Evolutionary conservation across 2,329 filamentous ascomycete genomes (phyloP).

Genomic region (Verticillium longisporum): DNA sequence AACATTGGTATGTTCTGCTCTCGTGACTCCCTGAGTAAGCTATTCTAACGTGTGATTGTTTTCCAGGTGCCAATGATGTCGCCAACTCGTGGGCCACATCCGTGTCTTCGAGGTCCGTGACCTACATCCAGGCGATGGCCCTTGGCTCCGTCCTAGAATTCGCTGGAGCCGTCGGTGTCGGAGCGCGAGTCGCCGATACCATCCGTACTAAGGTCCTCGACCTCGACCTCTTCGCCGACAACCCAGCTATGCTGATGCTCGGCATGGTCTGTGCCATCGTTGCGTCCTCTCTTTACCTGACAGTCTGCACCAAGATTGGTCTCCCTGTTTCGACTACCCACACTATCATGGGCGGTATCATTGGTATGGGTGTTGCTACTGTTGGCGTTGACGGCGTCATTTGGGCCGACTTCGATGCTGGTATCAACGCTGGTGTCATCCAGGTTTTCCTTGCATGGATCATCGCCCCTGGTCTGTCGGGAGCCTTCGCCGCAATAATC

Average conservation of each 20-base stretch:
- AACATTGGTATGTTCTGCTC: conserved; percentile 44
- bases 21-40: not conserved
- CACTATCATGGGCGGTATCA: conserved; percentile 34
- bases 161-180: conserved; percentile 39
- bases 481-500: conserved; percentile 33
- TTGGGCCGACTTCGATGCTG: conserved; percentile 25
- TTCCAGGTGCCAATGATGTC: conserved; percentile 40
- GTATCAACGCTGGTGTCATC: conserved; percentile 28
- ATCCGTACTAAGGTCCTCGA: conserved; percentile 40
- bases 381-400: conserved; percentile 30
- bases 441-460: conserved; percentile 40
- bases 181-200: conserved; percentile 36
- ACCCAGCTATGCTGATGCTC: conserved; percentile 33
- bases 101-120: conserved; percentile 53
- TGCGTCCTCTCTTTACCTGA: conserved; percentile 32
- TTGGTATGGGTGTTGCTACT: conserved; percentile 37
- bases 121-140: conserved; percentile 39
- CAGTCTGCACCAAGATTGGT: conserved; percentile 26
- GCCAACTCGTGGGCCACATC: conserved; percentile 57
- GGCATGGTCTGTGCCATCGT: conserved; percentile 31
- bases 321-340: conserved; percentile 37
- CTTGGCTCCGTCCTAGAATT: conserved; percentile 41
- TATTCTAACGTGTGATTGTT: too few relatives aligned
- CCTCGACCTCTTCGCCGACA: conserved; percentile 26
- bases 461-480: conserved; percentile 38